Conservation (phyloP, 1,284 basidiomycete genomes). For the Ceratobasidium sp. region DNA sequence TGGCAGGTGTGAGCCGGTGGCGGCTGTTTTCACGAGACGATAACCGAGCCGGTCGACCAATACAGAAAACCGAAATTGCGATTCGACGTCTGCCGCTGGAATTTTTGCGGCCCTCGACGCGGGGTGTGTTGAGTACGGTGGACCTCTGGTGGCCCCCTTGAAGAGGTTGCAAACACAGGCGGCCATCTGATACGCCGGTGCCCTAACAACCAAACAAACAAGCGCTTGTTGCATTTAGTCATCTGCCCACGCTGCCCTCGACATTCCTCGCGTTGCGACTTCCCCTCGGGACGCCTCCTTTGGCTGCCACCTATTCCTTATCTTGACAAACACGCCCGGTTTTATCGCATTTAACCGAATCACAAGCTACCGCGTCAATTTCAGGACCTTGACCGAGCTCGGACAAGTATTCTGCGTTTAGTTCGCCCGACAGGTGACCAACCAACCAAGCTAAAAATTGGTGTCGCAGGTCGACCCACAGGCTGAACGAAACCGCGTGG, state of each 20-base stretch:
- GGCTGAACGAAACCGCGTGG: not conserved
- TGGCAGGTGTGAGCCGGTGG: conserved; percentile 28
- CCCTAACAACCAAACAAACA: conserved; percentile 34
- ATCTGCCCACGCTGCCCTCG: conserved; percentile 2
- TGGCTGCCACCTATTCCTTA: not conserved
- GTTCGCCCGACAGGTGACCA: not conserved
- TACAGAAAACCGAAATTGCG: not conserved
- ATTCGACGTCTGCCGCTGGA: not conserved
- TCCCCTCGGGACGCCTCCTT: not conserved
- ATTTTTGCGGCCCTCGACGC: not conserved
- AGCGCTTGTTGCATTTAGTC: conserved; percentile 22
- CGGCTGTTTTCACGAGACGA: conserved; percentile 39
- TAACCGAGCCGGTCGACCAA: conserved; percentile 36
- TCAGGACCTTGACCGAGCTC: not conserved
- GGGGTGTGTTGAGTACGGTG: conserved; percentile 4
- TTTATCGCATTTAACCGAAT: conserved; percentile 24
- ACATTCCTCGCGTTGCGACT: not conserved
- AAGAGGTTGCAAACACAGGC: conserved; percentile 17
- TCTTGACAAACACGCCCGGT: conserved; percentile 14
- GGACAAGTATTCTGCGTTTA: not conserved
- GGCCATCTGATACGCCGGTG: conserved; percentile 23
- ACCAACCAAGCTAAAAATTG: not conserved
- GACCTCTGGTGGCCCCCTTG: conserved; percentile 2
- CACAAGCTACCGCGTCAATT: conserved; percentile 7
- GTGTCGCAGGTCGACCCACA: not conserved